Base-by-base conservation (phyloP, 2,329 filamentous ascomycete species). In the Scedosporium aurantiacum region DNA sequence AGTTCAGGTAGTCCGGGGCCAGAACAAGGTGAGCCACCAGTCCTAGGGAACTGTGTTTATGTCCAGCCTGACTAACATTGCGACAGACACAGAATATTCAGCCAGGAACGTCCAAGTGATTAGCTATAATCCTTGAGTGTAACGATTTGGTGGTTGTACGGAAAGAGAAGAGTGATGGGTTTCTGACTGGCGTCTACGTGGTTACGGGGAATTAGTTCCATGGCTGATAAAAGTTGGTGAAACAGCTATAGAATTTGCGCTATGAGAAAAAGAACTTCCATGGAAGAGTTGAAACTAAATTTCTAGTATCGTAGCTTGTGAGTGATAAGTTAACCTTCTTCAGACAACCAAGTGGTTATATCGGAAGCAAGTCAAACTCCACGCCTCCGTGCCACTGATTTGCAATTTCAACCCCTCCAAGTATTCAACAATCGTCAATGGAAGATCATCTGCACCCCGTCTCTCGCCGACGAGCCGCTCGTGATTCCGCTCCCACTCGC, bases 1-100 rank as follows among this genome's bases (percentile, higher is more conserved):
- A 77, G 74, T 2, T 77, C 75, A 4, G 75, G 76, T 0, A 71
- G 71, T 1, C 75, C 75, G 1, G 76, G 76, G 0, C 76, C 76
- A 2, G 66, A 18, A 8, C 52, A 32, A 8, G 58, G 66, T 67
- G 43, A 58, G 66, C 60, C 12, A 8, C 28, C 18, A 18, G 6
- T 18, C 1, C 4, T 28, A 7, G 16, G 2, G 2, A 16, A 2
- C 12, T 57, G 7, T 21, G 14, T 7, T n/a, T 37, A 18, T 40
- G 27, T 21, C n/a, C 4, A 23, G 8, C 2, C 55, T 37, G 8
- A 37, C 25, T 5, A 10, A 54, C 6, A 8, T 1, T 3, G 21
- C 8, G 25, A 14, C 8, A 58, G 57, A 27, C 40, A 58, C 57
- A 4, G 41, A 41, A n/a, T 58, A 43, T 25, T 58, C 57, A 2